Conservation (phyloP, 179 eudicot genomes). For the Silene vulgaris region DNA sequence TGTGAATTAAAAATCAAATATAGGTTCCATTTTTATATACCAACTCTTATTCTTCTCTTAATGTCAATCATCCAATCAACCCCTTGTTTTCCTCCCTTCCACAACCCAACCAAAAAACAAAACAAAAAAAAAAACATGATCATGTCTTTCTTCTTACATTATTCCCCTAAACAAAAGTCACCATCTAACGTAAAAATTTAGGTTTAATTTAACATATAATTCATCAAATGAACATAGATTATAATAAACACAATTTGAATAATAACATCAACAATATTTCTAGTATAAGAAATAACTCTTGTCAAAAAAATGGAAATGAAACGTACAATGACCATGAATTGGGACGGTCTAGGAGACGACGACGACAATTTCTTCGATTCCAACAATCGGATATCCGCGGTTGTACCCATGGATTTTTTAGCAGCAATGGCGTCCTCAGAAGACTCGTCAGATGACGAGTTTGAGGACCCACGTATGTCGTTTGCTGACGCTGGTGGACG, state of each 20-base stretch:
- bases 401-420: conserved; percentile 46
- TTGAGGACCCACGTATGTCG: conserved; percentile 60
- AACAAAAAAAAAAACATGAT: neutral
- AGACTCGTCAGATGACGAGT: conserved; percentile 42
- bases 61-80: conserved; percentile 12
- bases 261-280: neutral
- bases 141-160: conserved; percentile 7
- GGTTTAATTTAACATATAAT: neutral
- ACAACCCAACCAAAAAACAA: neutral
- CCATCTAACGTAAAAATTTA: neutral
- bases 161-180: conserved; percentile 16
- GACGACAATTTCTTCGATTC: conserved; percentile 73
- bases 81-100: conserved; percentile 23
- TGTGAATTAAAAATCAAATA: no score
- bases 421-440: conserved; percentile 18
- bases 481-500: conserved; percentile 28
- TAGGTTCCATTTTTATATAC: no score
- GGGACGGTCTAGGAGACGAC: conserved; percentile 67
- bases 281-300: neutral
- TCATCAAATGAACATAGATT: conserved; percentile 19
- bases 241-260: neutral
- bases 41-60: neutral
- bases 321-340: conserved; percentile 66
- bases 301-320: conserved; percentile 9
- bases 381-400: conserved; percentile 51